phyloP scores from a whole-genome alignment of 371 early-diverging fungal species.

The Mucor circinelloides region DNA sequence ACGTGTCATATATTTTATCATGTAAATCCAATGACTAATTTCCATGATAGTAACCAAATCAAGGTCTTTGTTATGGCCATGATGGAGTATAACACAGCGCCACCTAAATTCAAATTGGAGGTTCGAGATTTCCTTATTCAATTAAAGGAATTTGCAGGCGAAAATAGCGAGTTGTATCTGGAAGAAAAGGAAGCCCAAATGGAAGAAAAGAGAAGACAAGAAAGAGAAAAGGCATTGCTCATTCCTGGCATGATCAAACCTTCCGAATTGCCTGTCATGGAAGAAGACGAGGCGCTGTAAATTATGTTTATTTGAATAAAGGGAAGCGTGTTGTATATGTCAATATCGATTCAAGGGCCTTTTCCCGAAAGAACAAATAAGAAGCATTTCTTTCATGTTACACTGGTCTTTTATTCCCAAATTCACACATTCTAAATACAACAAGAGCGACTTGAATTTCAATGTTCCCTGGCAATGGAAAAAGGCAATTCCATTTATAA shows the following conservation, averaged over 20 bases:
- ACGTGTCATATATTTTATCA: neutral
- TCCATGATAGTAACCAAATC: conserved; percentile 70
- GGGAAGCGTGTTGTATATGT: neutral
- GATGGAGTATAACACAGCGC: conserved; percentile 77
- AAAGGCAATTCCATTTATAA: neutral
- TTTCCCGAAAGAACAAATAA: neutral
- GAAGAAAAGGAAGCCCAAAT: conserved; percentile 92
- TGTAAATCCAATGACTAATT: neutral
- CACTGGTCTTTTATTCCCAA: neutral
- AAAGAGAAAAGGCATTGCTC: conserved; percentile 78
- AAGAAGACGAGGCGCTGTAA: conserved; percentile 61
- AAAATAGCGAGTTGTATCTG: conserved; percentile 86
- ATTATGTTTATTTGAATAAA: neutral
- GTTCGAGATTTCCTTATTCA: conserved; percentile 97
- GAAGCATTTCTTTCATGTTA: neutral
- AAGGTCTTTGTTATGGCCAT: conserved; percentile 86
- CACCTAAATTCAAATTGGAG: conserved; percentile 84
- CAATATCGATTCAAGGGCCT: neutral
- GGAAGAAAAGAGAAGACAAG: conserved; percentile 74
- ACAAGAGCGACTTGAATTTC: neutral
- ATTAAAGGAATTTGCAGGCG: conserved; percentile 92
- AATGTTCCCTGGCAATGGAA: neutral
- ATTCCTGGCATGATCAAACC: conserved; percentile 98
- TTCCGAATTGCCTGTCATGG: conserved; percentile 75
- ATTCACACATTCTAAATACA: neutral